phyloP scores from a whole-genome alignment of 2,329 filamentous ascomycete species.

The Penicillium griseofulvum region DNA sequence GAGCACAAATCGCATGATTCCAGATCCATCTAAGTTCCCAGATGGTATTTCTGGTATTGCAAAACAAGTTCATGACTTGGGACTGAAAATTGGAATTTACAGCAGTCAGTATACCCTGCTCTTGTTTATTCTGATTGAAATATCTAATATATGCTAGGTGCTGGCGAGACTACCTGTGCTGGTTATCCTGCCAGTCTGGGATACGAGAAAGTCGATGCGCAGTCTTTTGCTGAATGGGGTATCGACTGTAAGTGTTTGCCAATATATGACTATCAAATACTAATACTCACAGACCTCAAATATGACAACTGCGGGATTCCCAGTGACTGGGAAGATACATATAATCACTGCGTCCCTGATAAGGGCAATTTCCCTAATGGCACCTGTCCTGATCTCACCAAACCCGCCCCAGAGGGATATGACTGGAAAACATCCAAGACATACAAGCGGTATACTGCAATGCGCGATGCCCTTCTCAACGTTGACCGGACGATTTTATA shows the following conservation, averaged over 20 bases:
- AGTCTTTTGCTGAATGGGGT: slow-evolving; percentile 58
- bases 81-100: slow-evolving; percentile 64
- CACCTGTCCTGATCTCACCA: slow-evolving; percentile 37
- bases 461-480: slow-evolving; percentile 53
- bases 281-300: slow-evolving; percentile 47
- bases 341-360: slow-evolving; percentile 45
- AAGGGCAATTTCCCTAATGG: slow-evolving; percentile 39
- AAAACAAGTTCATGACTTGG: slow-evolving; percentile 54
- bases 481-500: slow-evolving; percentile 51
- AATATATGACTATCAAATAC: not conserved
- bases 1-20: slow-evolving; percentile 46
- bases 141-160: slow-evolving; percentile 20
- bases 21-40: slow-evolving; percentile 55
- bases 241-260: slow-evolving; percentile 47
- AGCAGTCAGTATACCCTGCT: slow-evolving; percentile 39
- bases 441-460: slow-evolving; percentile 47
- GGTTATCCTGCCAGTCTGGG: slow-evolving; percentile 58
- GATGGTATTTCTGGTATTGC: slow-evolving; percentile 57
- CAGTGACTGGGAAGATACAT: slow-evolving; percentile 39
- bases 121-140: fast-evolving
- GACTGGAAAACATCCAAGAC: slow-evolving; percentile 52
- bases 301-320: slow-evolving; percentile 57
- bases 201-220: slow-evolving; percentile 58
- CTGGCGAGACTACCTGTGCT: slow-evolving; percentile 50
- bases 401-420: slow-evolving; percentile 48